Evolutionary conservation across 1,284 basidiomycete genomes (phyloP).

Genomic region (Sporisorium iseilematis-ciliati): DNA sequence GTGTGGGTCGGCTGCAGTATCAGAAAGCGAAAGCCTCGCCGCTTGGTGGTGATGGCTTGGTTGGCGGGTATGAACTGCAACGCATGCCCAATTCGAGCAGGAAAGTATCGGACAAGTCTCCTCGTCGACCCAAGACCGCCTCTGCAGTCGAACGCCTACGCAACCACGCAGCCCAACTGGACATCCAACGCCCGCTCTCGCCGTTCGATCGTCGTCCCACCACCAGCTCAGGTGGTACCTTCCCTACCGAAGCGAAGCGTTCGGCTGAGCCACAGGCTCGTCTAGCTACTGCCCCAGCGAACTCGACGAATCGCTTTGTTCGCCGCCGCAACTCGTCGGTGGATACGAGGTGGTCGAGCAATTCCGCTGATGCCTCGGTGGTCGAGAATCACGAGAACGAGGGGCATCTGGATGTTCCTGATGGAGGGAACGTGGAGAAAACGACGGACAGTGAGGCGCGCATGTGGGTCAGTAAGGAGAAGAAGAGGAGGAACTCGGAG

Average conservation of each 20-base stretch:
- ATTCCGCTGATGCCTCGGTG: slow-evolving; percentile 11
- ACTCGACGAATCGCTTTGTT: not conserved
- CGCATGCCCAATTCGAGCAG: slow-evolving; percentile 4
- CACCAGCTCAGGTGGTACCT: not conserved
- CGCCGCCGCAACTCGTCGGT: slow-evolving; percentile 21
- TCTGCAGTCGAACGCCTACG: slow-evolving; percentile 27
- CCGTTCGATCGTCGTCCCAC: slow-evolving; percentile 22
- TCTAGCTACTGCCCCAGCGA: slow-evolving; percentile 3
- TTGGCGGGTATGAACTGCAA: not conserved
- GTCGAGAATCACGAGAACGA: not conserved
- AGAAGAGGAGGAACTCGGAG: slow-evolving; percentile 8
- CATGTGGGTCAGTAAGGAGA: slow-evolving; percentile 23
- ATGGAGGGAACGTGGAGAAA: not conserved
- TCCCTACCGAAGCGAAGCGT: too few relatives aligned
- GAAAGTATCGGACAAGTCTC: not conserved
- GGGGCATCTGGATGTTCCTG: not conserved
- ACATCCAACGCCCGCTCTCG: slow-evolving; percentile 24
- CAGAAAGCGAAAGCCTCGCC: not conserved
- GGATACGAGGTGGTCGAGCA: slow-evolving; percentile 24
- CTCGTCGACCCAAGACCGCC: slow-evolving; percentile 21
- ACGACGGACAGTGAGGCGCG: slow-evolving; percentile 34
- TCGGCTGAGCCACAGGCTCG: not conserved
- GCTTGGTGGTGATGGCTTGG: not conserved
- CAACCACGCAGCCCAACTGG: slow-evolving; percentile 15
- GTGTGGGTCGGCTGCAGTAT: not conserved